Conservation (phyloP, 106 monocot genomes). For the Dioscorea alata region DNA sequence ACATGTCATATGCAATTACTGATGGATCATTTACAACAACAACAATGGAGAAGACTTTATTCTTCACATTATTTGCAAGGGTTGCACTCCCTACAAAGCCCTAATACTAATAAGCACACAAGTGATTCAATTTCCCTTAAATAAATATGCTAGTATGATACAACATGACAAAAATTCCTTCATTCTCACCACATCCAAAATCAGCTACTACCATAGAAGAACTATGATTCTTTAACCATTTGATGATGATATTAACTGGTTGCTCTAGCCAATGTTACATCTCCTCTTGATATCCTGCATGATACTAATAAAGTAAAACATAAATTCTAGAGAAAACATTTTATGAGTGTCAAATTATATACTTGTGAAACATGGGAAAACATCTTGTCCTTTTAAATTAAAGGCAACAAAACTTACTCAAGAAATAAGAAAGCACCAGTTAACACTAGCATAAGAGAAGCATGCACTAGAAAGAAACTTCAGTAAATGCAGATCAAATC, state of each 20-base stretch:
- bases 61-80: constrained; percentile 76
- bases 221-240: constrained; percentile 67
- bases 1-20: constrained; percentile 96
- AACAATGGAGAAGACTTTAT: constrained; percentile 93
- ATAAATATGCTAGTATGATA: too few species aligned
- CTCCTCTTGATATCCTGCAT: constrained; percentile 93
- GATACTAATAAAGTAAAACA: constrained; percentile 61
- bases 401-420: too few species aligned
- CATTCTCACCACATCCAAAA: too few species aligned
- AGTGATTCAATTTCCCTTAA: too few species aligned
- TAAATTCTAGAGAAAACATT: too few species aligned
- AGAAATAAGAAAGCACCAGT: too few species aligned
- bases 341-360: too few species aligned
- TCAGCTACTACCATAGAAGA: constrained; percentile 76
- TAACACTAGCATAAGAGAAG: too few species aligned
- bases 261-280: constrained; percentile 95
- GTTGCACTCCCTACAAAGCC: constrained; percentile 60
- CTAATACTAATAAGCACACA: constrained; percentile 2
- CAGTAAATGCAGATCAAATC: too few species aligned
- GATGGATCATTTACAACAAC: constrained; percentile 85
- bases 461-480: too few species aligned
- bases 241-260: constrained; percentile 82
- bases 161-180: too few species aligned
- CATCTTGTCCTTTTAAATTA: background rate
- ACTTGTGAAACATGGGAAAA: too few species aligned